Percentiles rank a stretch among this genome's conserved stretches.
Evolutionary conservation across 805 yeast species (phyloP).

Genomic region (Candida patagonica): DNA sequence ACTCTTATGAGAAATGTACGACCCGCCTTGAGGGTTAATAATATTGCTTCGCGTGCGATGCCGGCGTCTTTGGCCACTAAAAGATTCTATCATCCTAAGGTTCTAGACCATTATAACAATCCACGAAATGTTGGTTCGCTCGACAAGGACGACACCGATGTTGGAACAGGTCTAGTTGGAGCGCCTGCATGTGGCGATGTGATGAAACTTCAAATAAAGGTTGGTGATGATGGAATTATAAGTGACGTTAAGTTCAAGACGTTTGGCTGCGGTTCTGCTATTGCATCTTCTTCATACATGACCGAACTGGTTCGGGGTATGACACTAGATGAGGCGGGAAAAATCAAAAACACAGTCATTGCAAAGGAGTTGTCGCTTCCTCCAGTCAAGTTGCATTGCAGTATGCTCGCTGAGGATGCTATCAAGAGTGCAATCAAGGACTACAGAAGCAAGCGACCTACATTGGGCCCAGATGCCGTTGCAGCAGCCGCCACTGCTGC

Average conservation of each 20-base stretch:
- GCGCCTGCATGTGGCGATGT: slow-evolving; percentile 99
- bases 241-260: slow-evolving; percentile 96
- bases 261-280: slow-evolving; percentile 98
- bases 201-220: slow-evolving; percentile 93
- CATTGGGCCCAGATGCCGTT: slow-evolving; percentile 53
- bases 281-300: slow-evolving; percentile 90
- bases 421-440: slow-evolving; percentile 95
- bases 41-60: not conserved
- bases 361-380: slow-evolving; percentile 93
- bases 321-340: slow-evolving; percentile 85
- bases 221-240: slow-evolving; percentile 83
- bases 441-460: slow-evolving; percentile 76
- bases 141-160: slow-evolving; percentile 63
- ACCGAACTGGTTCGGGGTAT: slow-evolving; percentile 94
- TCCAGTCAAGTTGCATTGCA: slow-evolving; percentile 95
- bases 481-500: slow-evolving; percentile 12
- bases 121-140: slow-evolving; percentile 95
- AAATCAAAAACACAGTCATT: slow-evolving; percentile 85
- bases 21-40: not conserved
- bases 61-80: not conserved
- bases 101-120: slow-evolving; percentile 90
- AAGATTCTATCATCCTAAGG: slow-evolving; percentile 73
- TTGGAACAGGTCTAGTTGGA: slow-evolving; percentile 96
- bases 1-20: not conserved
- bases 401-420: slow-evolving; percentile 98